phyloP scores from a whole-genome alignment of 306 rosid species.

The Lablab purpureus region DNA sequence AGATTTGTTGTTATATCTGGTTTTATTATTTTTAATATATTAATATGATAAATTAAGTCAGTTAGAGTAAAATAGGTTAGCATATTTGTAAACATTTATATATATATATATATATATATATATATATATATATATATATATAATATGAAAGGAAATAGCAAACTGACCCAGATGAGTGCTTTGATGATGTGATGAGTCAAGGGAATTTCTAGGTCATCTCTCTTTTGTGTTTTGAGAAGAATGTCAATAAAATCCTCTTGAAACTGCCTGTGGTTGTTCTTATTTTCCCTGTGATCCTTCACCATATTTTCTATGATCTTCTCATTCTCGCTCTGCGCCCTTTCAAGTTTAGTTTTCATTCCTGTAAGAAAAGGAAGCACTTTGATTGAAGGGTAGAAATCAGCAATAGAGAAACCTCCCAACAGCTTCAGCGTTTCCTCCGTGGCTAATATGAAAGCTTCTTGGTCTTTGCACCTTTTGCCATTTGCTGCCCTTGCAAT shows the following conservation, averaged over 20 bases:
- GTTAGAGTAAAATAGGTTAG: too few species aligned
- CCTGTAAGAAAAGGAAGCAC: slow-evolving; percentile 27
- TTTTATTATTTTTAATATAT: too few species aligned
- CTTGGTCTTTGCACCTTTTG: neutral
- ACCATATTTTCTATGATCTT: slow-evolving; percentile 17
- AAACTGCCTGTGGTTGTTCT: neutral
- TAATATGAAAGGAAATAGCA: neutral
- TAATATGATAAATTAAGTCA: too few species aligned
- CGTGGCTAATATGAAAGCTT: neutral
- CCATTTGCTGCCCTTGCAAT: neutral
- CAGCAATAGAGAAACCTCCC: slow-evolving; percentile 1
- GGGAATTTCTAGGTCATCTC: slow-evolving; percentile 1
- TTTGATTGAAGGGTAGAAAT: slow-evolving; percentile 15
- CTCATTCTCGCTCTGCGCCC: neutral
- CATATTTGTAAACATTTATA: too few species aligned
- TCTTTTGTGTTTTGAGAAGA: slow-evolving; percentile 17
- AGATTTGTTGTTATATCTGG: too few species aligned
- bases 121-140: too few species aligned
- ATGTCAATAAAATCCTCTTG: neutral
- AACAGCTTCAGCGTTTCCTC: neutral
- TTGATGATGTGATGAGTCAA: slow-evolving; percentile 17
- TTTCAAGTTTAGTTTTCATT: slow-evolving; percentile 6
- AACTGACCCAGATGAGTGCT: slow-evolving; percentile 33
- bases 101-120: too few species aligned
- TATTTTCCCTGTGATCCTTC: slow-evolving; percentile 26